These are phyloP conservation scores for Apiotrichum domesticum DNA, from an alignment of 1,284 basidiomycete genomes.

Conservation along the genomic window DNA sequence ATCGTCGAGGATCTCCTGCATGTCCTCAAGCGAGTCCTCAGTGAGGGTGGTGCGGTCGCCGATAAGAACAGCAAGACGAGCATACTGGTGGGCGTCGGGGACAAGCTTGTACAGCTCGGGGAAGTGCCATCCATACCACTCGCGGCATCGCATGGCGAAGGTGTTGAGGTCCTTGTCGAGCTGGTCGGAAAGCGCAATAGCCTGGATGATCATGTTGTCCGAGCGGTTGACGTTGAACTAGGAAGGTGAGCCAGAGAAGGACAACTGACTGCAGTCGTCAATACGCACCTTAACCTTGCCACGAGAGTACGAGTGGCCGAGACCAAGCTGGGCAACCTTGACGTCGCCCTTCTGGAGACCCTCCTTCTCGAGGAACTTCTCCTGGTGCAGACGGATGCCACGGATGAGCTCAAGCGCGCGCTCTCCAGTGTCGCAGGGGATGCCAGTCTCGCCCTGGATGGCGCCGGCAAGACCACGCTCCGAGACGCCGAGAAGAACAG, in stretches of 20 bases:
- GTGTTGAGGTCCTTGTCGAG: conserved; percentile 99
- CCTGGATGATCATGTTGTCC: conserved; percentile 99
- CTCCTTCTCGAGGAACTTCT: conserved; percentile 65
- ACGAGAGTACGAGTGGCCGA: conserved; percentile 96
- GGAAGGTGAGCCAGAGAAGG: conserved; percentile 5
- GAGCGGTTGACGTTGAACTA: conserved; percentile 97
- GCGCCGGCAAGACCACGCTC: conserved; percentile 72
- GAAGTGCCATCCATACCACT: conserved; percentile 99
- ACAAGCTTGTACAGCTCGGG: conserved; percentile 94
- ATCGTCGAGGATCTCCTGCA: conserved; percentile 78
- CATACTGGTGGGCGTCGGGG: conserved; percentile 92
- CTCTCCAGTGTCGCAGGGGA: conserved; percentile 85
- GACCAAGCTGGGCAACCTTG: conserved; percentile 86
- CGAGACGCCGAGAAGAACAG: conserved; percentile 73
- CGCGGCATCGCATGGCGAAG: conserved; percentile 95
- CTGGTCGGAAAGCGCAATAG: conserved; percentile 95
- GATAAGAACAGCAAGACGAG: conserved; percentile 78
- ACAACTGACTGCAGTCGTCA: too few species aligned
- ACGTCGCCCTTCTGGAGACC: conserved; percentile 81
- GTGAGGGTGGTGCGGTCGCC: conserved; percentile 66
- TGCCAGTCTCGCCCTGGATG: conserved; percentile 70
- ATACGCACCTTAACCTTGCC: conserved; percentile 76
- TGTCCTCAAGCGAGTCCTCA: conserved; percentile 67
- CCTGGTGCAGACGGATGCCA: conserved; percentile 85
- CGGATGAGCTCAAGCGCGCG: conserved; percentile 82